Base-by-base conservation (phyloP, 768 basidiomycete species). In the Rubroboletus satanas region DNA sequence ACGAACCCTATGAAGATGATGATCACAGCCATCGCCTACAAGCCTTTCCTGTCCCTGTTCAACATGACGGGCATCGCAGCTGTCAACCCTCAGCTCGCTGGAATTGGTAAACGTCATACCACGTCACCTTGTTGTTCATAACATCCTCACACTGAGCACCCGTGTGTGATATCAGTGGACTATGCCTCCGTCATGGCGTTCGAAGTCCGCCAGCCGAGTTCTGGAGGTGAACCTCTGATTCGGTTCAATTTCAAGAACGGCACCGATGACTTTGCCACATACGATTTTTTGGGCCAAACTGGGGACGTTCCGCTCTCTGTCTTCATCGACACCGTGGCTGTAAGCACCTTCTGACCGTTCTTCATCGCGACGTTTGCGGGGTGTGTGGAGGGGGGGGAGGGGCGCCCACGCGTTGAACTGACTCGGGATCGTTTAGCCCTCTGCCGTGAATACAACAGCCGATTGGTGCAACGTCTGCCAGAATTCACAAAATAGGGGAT, bases 41-140 rank as follows among this genome's bases (percentile, higher is more conserved):
- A 90, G 68, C 88, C 88, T 0, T 87, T 90, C 73, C 55, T 89
- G 32, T 85, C 84, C 9, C 68, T 91, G 43, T 90, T 91, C 75
- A 87, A 88, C 69, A 84, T 91, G 82, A 88, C 85, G 0, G 77
- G 81, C 2, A 77, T 79, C 26, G 78, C 79, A 10, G 65, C 75
- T 17, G 70, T 74, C 43, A 75, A 80, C 52, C 79, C 81, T 0
- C 62, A 80, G 57, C 75, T 88, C 4, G 79, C 82, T 35, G 79
- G 79, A 12, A 79, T 88, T 57, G 83, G 86, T 85, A 49, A 50
- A 58, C 54, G 31, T 11, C 17, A 7, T 38, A 2, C 14, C 21
- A 5, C 31, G 18, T 11, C 45, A 23, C 36, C 43, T 41, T 36
- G 5, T 29, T 23, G 37, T 21, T 26, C 26, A 28, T 5, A 36